A percentile compares a stretch with the other conserved stretches of the same genome.
Evolutionary conservation across 768 basidiomycete genomes (phyloP).

Genomic region (Sarcomyxa edulis): DNA sequence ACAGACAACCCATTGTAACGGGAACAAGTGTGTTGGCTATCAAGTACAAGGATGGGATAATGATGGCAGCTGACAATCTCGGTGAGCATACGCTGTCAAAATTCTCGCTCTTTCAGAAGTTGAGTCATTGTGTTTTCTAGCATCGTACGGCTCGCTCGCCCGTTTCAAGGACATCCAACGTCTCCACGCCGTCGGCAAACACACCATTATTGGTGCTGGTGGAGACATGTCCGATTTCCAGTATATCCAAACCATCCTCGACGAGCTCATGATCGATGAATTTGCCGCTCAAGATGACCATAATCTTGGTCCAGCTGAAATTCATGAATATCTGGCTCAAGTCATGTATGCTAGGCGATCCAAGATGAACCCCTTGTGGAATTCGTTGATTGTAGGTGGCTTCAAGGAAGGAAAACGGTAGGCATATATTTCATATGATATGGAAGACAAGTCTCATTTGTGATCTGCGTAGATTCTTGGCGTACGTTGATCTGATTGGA

Average conservation of each 20-base stretch:
- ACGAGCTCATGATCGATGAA: slow-evolving; percentile 75
- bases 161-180: slow-evolving; percentile 94
- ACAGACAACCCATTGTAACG: slow-evolving; percentile 89
- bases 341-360: slow-evolving; percentile 86
- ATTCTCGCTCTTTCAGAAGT: no score
- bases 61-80: slow-evolving; percentile 98
- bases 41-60: slow-evolving; percentile 93
- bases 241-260: slow-evolving; percentile 76
- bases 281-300: slow-evolving; percentile 81
- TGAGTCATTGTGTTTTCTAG: no score
- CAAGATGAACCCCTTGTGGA: slow-evolving; percentile 95
- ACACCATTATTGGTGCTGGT: slow-evolving; percentile 86
- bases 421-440: slow-evolving; percentile 13
- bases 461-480: slow-evolving; percentile 66
- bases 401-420: slow-evolving; percentile 81
- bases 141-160: slow-evolving; percentile 95
- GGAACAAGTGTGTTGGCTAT: slow-evolving; percentile 95
- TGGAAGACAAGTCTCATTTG: background rate
- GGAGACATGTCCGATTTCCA: slow-evolving; percentile 99
- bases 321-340: slow-evolving; percentile 88
- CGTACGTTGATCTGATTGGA: slow-evolving; percentile 93
- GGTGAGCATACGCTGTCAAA: slow-evolving; percentile 48
- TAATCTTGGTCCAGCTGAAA: slow-evolving; percentile 76
- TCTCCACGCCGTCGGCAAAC: slow-evolving; percentile 75
- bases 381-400: slow-evolving; percentile 88